These are phyloP conservation scores for Ceratocystis smalleyi DNA, from an alignment of 2,329 filamentous ascomycete genomes.

Conservation along the genomic window DNA sequence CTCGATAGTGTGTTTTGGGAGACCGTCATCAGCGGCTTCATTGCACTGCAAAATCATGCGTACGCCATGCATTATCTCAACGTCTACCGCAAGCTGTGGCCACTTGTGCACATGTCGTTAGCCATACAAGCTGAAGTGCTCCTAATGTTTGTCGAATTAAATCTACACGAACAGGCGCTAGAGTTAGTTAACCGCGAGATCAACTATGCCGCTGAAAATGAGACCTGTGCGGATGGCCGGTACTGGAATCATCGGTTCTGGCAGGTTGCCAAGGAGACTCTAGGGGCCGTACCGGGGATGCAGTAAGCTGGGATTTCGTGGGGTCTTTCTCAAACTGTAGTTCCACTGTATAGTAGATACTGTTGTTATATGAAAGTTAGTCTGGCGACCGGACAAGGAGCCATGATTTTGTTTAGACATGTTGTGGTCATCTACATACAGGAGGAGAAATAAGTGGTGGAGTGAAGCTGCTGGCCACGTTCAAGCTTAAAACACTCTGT, in stretches of 20 bases:
- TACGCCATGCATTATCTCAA: conserved; percentile 28
- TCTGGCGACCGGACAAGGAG: too few species aligned
- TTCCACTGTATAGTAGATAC: too few species aligned
- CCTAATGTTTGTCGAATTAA: conserved; percentile 21
- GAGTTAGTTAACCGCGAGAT: conserved; percentile 24
- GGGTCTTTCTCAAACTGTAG: background rate
- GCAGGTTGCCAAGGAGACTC: conserved; percentile 29
- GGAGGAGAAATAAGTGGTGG: too few species aligned
- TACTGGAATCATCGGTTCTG: conserved; percentile 38
- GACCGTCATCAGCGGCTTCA: conserved; percentile 52
- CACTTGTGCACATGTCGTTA: conserved; percentile 27
- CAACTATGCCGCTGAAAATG: conserved; percentile 17
- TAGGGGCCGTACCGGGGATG: background rate
- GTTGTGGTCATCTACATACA: too few species aligned
- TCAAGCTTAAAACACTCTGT: background rate
- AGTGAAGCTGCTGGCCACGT: too few species aligned
- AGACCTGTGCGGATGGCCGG: conserved; percentile 21
- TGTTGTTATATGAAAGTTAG: too few species aligned
- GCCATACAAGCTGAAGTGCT: conserved; percentile 32
- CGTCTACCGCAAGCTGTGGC: conserved; percentile 34
- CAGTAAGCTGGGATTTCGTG: background rate
- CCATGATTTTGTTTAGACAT: too few species aligned
- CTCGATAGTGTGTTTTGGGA: conserved; percentile 54
- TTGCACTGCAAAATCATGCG: conserved; percentile 34
- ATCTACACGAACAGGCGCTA: conserved; percentile 22